A percentile compares a stretch with the other conserved stretches of the same genome.
These are phyloP conservation scores for Silybum marianum DNA, from an alignment of 129 eudicot species.

Conservation along the genomic window DNA sequence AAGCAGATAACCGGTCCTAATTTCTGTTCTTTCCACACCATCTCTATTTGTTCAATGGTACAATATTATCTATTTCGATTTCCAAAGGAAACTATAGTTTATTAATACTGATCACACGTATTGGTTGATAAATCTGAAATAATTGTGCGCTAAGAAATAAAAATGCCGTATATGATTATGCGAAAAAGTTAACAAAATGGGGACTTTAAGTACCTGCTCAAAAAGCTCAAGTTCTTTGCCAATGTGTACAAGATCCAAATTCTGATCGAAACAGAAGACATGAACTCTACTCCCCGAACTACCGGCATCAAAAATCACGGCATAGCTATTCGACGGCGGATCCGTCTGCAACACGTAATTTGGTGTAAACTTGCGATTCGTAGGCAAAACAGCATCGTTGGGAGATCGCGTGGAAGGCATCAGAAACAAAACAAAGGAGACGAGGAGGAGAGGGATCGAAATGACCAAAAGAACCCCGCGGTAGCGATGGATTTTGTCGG, in stretches of 20 bases:
- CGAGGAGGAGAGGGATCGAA: slow-evolving; percentile 63
- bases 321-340: slow-evolving; percentile 46
- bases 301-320: slow-evolving; percentile 93
- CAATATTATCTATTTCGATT: neutral
- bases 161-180: neutral
- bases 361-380: slow-evolving; percentile 58
- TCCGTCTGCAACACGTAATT: slow-evolving; percentile 15
- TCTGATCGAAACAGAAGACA: slow-evolving; percentile 76
- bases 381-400: slow-evolving; percentile 24
- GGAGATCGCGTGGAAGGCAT: slow-evolving; percentile 56
- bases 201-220: slow-evolving; percentile 48
- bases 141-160: neutral
- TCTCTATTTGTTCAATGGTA: neutral
- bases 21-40: slow-evolving; percentile 14
- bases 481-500: slow-evolving; percentile 56
- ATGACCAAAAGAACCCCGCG: slow-evolving; percentile 56
- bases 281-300: slow-evolving; percentile 96
- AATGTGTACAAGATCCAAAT: slow-evolving; percentile 87
- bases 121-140: slow-evolving; percentile 6
- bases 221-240: slow-evolving; percentile 92
- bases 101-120: neutral
- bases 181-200: neutral
- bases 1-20: slow-evolving; percentile 1
- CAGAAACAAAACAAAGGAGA: slow-evolving; percentile 61
- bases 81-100: slow-evolving; percentile 12